Base-by-base conservation (phyloP, 768 basidiomycete genomes). In the Phlebiopsis flavidoalba region DNA sequence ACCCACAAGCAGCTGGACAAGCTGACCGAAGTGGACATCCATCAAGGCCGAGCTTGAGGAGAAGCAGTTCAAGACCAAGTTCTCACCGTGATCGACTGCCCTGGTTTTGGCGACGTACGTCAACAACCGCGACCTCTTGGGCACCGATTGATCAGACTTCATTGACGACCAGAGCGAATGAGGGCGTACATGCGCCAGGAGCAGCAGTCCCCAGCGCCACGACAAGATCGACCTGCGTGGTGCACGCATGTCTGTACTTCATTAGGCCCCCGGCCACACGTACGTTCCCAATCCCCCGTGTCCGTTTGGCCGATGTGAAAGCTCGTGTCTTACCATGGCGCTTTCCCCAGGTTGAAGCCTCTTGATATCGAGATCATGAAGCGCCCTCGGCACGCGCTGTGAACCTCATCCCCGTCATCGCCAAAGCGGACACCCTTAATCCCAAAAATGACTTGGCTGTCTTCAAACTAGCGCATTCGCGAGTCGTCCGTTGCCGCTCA, bases 281-380 rank as follows among this genome's bases (percentile, higher is more conserved):
- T 97, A 72, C 73, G 92, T 81, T 37, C 22, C 31, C 17, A 12
- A 61, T 49, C 43, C 10, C 26, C 12, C 40, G 40, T 43, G 4
- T 43, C 40, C 8, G 49, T 19, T 19, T 62, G 65, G 10, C 63
- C 33, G 50, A n/a, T 24, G n/a, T 48, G 8, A 49, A 58, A 24
- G 40, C 26, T 46, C 43, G 14, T 17, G 35, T 21, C 35, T 24
- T 46, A 21, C n/a, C 35, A 49, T 50, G 67, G 47, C 33, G 31
- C 8, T 52, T 37, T 33, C 31, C n/a, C 14, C 67, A 94, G 94
- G 0, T 78, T 98, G 66, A 98, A 98, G 76, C 97, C 97, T 21
- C 83, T 99, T 51, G 97, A 99, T 71, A 95, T 99, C 66, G 97
- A 98, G 77, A 95, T 98, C 73, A 99, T 99, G 97, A 98, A 98